Evolutionary conservation across 371 early-diverging fungal species (phyloP), one percentile per base, ranked within the genome.

Genomic region (Racocetra persica): DNA sequence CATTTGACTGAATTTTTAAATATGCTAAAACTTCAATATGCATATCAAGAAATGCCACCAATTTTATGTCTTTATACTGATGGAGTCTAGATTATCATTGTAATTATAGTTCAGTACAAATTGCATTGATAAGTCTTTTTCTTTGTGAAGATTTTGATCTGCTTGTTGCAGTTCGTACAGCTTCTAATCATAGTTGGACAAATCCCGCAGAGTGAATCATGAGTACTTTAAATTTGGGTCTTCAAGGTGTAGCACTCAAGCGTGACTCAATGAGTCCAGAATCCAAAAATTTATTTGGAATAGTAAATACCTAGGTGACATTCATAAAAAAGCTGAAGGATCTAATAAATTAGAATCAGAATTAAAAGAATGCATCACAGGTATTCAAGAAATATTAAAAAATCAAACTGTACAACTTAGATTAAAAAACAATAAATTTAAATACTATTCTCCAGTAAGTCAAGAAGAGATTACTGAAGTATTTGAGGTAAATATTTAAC

Each of bases 91-190:
- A 63, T 14, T 32, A 63, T 14, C n/a, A 11, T 38, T 36, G 20
- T 18, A 67, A 32, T n/a, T 67, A 36, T 67, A 22, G 69, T 67
- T 67, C 69, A 8, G 45, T 67, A 8, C 69, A 67, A 67, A 67
- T 67, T 38, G 32, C 45, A 20, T 10, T 67, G 20, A 5, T 45
- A 10, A n/a, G n/a, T 67, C 13, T 67, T 22, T 67, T 67, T 22
- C 2, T 67, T 41, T 22, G 22, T 41, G 7, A 22, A 36, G 11
- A 67, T n/a, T 67, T 67, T 45, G 45, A 67, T 67, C 2, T 67
- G 4, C 22, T 67, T 41, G n/a, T 22, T 67, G 11, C 69, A 41
- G 32, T 67, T 18, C 13, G 11, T n/a, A 67, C 22, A 20, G 69
- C 69, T 22, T 11, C 69, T 20, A 20, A 67, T 41, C 22, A 67